Evolutionary conservation across 306 rosid species (phyloP), one percentile per base, ranked within the genome.

Genomic region (Vachellia collinsii): DNA sequence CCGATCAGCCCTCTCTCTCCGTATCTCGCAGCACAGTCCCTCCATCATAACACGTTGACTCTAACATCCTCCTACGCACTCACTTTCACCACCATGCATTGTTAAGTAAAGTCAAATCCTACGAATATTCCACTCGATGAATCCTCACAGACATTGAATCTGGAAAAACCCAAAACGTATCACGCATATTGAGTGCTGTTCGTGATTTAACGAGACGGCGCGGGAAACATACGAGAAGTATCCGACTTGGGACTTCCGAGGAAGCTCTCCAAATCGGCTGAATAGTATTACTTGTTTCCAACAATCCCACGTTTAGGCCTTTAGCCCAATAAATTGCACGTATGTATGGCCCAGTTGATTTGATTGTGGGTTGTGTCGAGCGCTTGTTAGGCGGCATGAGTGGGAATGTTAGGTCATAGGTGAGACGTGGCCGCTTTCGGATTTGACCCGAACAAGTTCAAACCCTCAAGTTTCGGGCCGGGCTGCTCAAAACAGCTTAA

Each of bases 11-110:
- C 70, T 83, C 74, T 74, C 44, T 73, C 63, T 54, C 82, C 87
- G 6, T 64, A 77, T 80, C 85, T 62, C 38, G 44, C 46, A 12
- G 19, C 59, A 0, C 0, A 63, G 54, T 51, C 74, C 16, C 59
- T 61, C 72, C 81, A 85, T 79, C 72, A 85, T 82, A 17, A 47
- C 77, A 64, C 79, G 84, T 79, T 85, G 88, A 85, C 84, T 75
- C 16, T 11, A 72, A 37, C 11, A 71, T 9, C 79, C 43, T 63
- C 50, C 46, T 71, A 70, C 72, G 77, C 77, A 63, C 48, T 82
- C 77, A 63, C 48, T 82, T 48, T 12, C 3, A 51, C 69, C 16
- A 70, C 79, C 19, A 74, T 46, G 46, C 11, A 17, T 63, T 73
- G 56, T 66, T 67, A 20, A 38, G 11, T 47, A 25, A 64, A 72